Evolutionary conservation across 225 moss, liverwort and hornwort genomes (phyloP).

Genomic region (Marchantia paleacea): DNA sequence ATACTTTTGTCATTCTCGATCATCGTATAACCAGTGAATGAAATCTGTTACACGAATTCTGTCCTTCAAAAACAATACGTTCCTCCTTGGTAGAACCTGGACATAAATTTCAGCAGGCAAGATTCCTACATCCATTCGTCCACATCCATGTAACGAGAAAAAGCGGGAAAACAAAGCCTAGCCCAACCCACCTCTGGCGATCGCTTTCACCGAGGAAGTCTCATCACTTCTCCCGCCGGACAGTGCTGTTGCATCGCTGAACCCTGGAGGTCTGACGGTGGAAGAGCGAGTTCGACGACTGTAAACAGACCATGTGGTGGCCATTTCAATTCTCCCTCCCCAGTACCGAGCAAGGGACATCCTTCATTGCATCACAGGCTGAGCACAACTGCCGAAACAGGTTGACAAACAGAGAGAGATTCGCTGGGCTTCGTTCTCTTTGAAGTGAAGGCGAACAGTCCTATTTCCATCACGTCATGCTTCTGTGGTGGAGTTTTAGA

Average conservation of each 20-base stretch:
- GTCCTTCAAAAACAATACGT: neutral
- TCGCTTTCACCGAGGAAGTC: neutral
- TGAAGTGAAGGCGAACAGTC: no score
- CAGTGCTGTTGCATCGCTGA: neutral
- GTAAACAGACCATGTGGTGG: neutral
- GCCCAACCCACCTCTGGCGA: neutral
- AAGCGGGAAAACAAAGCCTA: neutral
- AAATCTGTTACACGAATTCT: neutral
- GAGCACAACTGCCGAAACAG: neutral
- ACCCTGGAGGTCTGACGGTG: neutral
- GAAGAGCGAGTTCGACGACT: conserved; percentile 12
- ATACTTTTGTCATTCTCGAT: neutral
- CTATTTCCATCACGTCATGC: no score
- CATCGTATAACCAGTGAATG: neutral
- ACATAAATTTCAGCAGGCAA: neutral
- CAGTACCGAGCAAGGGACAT: neutral
- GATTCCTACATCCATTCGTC: no score
- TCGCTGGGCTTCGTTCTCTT: no score
- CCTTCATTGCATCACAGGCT: neutral
- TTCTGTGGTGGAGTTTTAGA: no score
- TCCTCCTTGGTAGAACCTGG: neutral
- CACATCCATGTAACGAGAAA: neutral
- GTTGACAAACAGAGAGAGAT: neutral
- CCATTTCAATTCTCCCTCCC: conserved; percentile 2
- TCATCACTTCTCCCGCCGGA: neutral